Evolutionary conservation across 257 asterid species (phyloP).

Genomic region (Nicotiana attenuata): DNA sequence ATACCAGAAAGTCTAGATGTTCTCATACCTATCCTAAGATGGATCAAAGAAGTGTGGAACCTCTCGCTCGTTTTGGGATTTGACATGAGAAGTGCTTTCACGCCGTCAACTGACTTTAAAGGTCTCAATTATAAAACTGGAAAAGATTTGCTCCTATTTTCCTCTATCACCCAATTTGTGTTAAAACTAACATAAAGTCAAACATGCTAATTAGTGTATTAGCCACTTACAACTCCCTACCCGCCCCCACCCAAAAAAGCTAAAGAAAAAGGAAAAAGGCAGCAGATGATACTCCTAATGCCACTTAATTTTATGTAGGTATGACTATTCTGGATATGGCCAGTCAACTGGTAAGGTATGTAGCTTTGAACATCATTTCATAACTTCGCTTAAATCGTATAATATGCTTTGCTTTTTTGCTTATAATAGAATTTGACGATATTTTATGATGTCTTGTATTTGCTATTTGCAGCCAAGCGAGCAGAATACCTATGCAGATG

Average conservation of each 20-base stretch:
- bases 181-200: background rate
- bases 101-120: background rate
- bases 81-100: background rate
- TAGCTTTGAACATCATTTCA: background rate
- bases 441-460: slow-evolving; percentile 10
- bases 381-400: background rate
- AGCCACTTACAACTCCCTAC: background rate
- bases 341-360: slow-evolving; percentile 91
- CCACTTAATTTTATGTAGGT: slow-evolving; percentile 45
- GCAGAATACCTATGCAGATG: slow-evolving; percentile 44
- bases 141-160: background rate
- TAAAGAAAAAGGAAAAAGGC: background rate
- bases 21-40: background rate
- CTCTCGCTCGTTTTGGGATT: background rate
- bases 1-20: background rate
- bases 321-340: slow-evolving; percentile 93
- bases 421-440: background rate
- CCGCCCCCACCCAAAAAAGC: background rate
- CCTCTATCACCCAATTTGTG: background rate
- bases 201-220: background rate
- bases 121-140: no score
- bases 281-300: slow-evolving; percentile 17
- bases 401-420: background rate
- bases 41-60: background rate
- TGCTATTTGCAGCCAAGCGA: slow-evolving; percentile 34